Evolutionary conservation across 805 yeast species (phyloP).

Genomic region (Saturnispora halmiae): DNA sequence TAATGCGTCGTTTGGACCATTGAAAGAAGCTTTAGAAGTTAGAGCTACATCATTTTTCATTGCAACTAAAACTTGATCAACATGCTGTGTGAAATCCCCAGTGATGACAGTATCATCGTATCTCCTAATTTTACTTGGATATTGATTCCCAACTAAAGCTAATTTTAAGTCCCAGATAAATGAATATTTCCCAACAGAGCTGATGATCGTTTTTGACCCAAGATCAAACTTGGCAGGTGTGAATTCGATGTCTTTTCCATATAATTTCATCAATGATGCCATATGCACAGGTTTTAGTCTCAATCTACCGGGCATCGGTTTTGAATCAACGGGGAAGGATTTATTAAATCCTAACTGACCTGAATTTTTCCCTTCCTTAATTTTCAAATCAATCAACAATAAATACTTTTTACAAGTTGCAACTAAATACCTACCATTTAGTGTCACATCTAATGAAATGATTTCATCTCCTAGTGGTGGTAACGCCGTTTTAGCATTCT

Average conservation of each 20-base stretch:
- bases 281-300: conserved; percentile 64
- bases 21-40: conserved; percentile 52
- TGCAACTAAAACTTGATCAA: conserved; percentile 63
- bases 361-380: conserved; percentile 50
- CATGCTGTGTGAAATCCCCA: conserved; percentile 71
- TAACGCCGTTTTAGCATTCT: conserved; percentile 64
- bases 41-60: conserved; percentile 68
- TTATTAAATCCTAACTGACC: conserved; percentile 56
- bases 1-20: conserved; percentile 35
- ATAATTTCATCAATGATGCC: conserved; percentile 48
- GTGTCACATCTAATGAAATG: conserved; percentile 57
- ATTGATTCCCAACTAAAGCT: conserved; percentile 42
- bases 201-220: conserved; percentile 42
- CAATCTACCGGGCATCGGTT: conserved; percentile 62
- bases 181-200: conserved; percentile 45
- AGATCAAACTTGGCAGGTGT: conserved; percentile 73
- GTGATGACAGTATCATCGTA: conserved; percentile 57
- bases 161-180: conserved; percentile 69
- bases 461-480: conserved; percentile 80
- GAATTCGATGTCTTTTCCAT: conserved; percentile 43
- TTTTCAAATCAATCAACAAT: conserved; percentile 56
- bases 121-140: conserved; percentile 54
- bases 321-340: conserved; percentile 52
- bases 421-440: conserved; percentile 73
- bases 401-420: conserved; percentile 72